Evolutionary conservation across 1,284 basidiomycete species (phyloP), one percentile per base, ranked within the genome.

Genomic region (Apiotrichum gamsii): DNA sequence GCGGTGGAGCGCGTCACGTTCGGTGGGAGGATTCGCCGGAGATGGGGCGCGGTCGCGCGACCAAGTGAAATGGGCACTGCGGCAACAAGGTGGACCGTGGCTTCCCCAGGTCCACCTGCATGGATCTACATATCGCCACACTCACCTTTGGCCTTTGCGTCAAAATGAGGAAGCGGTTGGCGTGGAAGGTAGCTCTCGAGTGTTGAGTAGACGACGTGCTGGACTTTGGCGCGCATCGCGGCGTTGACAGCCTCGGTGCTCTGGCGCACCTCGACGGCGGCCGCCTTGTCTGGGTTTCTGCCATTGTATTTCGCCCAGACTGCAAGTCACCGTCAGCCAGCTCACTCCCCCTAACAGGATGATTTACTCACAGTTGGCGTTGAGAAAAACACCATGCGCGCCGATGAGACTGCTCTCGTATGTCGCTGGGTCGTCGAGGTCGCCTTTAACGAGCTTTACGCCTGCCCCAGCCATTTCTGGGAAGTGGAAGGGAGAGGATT

Each of bases 121-220:
- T n/a, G n/a, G n/a, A n/a, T n/a, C n/a, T n/a, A n/a, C n/a, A n/a
- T n/a, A n/a, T n/a, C 15, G 8, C 13, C 19, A 10, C 16, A 53
- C 59, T 36, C 43, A 58, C 59, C 57, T 35, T 54, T 52, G 14
- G 59, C 58, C 49, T 67, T 69, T 39, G 61, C 52, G 32, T 59
- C 58, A 33, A 51, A 62, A 30, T 65, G 62, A 15, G 57, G 53
- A 13, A 57, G 46, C 16, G 54, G 29, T 33, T 46, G 41, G 15
- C 42, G 43, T 21, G 38, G 45, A 11, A 50, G 40, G 32, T 52
- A 51, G 16, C 49, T 40, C 39, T 64, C 60, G 43, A 67, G 56
- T 8, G 56, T 54, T 4, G 60, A 61, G 40, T 61, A 65, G 16
- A 67, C 58, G 24, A 67, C 53, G 39, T 65, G 64, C 43, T 60